phyloP scores from a whole-genome alignment of 495 filamentous ascomycete species.

The Margaritispora aquatica region DNA sequence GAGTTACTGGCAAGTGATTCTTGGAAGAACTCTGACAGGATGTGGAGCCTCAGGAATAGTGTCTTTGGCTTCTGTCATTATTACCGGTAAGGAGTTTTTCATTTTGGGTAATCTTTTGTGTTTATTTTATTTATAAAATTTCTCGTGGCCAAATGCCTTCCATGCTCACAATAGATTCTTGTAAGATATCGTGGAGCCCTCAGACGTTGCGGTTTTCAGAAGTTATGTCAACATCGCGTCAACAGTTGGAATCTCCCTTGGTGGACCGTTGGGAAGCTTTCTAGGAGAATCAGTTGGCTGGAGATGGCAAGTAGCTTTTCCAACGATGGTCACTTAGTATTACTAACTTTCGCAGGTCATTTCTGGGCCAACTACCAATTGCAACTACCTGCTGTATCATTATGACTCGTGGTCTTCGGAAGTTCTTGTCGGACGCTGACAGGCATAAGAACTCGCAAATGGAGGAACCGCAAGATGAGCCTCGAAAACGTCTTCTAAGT shows the following conservation, averaged over 20 bases:
- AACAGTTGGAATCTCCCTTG: conserved; percentile 54
- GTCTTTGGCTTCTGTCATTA: conserved; percentile 52
- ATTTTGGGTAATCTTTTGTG: neutral
- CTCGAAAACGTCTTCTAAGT: conserved; percentile 31
- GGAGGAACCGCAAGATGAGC: neutral
- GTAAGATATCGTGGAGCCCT: conserved; percentile 51
- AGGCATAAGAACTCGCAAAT: neutral
- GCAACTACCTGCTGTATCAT: conserved; percentile 22
- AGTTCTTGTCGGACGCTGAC: neutral
- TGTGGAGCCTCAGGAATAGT: conserved; percentile 53
- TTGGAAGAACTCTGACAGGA: conserved; percentile 53
- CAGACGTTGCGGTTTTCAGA: conserved; percentile 58
- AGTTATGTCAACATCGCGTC: conserved; percentile 59
- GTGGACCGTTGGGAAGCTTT: conserved; percentile 58
- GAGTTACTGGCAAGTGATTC: conserved; percentile 46
- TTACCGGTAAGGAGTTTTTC: conserved; percentile 40
- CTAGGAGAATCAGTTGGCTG: conserved; percentile 62
- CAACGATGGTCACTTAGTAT: neutral
- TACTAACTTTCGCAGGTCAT: conserved; percentile 23
- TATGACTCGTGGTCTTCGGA: conserved; percentile 14
- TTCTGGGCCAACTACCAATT: conserved; percentile 28
- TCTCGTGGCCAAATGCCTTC: neutral
- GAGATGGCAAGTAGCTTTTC: conserved; percentile 46
- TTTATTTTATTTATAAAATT: neutral
- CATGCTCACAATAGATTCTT: conserved; percentile 4